phyloP scores from a whole-genome alignment of 2,329 filamentous ascomycete genomes.

The Diaporthe citriasiana region DNA sequence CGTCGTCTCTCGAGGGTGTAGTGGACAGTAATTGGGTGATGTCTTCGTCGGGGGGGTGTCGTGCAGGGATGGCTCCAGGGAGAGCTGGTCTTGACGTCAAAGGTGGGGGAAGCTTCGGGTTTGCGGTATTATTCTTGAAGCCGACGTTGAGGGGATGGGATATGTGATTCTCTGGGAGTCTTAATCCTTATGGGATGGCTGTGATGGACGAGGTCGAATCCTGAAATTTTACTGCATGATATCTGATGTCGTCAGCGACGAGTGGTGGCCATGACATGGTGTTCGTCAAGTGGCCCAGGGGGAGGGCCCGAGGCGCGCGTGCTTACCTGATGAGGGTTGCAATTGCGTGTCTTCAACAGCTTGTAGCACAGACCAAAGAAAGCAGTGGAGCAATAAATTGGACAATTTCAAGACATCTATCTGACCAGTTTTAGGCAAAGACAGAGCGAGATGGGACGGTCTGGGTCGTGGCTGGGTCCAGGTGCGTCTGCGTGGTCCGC shows the following conservation, averaged over 20 bases:
- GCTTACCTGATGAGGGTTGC: conserved; percentile 23
- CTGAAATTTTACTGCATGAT: conserved; percentile 20
- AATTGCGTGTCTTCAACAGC: conserved; percentile 21
- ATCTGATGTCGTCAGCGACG: conserved; percentile 12
- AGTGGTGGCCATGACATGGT: conserved; percentile 7
- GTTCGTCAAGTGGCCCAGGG: neutral
- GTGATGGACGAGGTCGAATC: neutral
- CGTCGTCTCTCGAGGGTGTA: conserved; percentile 22
- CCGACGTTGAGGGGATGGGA: conserved; percentile 6
- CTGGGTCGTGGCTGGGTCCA: conserved; percentile 9
- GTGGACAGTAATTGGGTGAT: neutral
- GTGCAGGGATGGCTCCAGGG: conserved; percentile 29
- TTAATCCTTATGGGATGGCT: neutral
- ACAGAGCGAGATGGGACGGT: conserved; percentile 25
- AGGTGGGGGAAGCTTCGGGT: conserved; percentile 30
- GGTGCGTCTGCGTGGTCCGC: conserved; percentile 7
- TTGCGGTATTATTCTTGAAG: conserved; percentile 27
- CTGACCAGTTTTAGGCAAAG: conserved; percentile 34
- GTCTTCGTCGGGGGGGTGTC: conserved; percentile 9
- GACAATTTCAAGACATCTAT: conserved; percentile 33
- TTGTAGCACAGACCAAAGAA: conserved; percentile 23
- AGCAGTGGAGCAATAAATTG: conserved; percentile 34
- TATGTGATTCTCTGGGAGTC: neutral
- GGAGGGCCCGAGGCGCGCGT: conserved; percentile 1
- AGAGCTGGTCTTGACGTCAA: conserved; percentile 37